Conservation (phyloP, 1,284 basidiomycete genomes). For the Pterulicium gracile region DNA sequence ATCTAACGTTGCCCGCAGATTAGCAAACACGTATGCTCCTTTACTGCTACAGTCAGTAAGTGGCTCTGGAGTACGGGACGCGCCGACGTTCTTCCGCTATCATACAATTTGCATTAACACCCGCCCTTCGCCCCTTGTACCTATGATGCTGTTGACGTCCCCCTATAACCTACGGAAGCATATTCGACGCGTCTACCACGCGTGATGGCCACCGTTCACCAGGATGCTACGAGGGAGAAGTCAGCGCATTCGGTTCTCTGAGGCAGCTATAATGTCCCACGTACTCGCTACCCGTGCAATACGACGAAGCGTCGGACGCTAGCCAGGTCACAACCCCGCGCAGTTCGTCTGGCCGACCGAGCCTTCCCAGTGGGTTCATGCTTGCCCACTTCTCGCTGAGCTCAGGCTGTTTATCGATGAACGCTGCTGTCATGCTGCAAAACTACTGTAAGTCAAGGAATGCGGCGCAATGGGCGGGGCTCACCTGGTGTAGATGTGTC, state of each 20-base stretch:
- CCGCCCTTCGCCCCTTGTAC: too few species aligned
- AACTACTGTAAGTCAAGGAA: slow-evolving; percentile 3
- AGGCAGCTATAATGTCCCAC: slow-evolving; percentile 19
- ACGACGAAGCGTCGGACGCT: slow-evolving; percentile 69
- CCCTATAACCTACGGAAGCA: too few species aligned
- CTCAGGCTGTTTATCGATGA: slow-evolving; percentile 60
- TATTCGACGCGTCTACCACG: slow-evolving; percentile 60
- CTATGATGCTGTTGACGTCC: too few species aligned
- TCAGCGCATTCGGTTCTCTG: slow-evolving; percentile 7
- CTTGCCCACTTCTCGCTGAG: slow-evolving; percentile 64
- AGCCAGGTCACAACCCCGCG: slow-evolving; percentile 73
- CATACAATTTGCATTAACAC: too few species aligned
- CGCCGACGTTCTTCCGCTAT: too few species aligned
- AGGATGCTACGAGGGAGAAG: slow-evolving; percentile 45
- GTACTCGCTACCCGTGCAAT: slow-evolving; percentile 70
- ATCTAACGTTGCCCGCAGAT: too few species aligned
- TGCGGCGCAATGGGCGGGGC: slow-evolving; percentile 15
- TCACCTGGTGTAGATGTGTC: slow-evolving; percentile 65
- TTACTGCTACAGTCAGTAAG: too few species aligned
- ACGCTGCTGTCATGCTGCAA: slow-evolving; percentile 74
- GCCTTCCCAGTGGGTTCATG: slow-evolving; percentile 64
- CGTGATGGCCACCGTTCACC: slow-evolving; percentile 60
- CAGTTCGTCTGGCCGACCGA: slow-evolving; percentile 69
- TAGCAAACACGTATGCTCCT: too few species aligned
- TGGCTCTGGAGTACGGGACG: too few species aligned